A percentile compares a stretch with the other conserved stretches of the same genome.
phyloP scores from a whole-genome alignment of 495 filamentous ascomycete species.

The Hamigera avellanea region DNA sequence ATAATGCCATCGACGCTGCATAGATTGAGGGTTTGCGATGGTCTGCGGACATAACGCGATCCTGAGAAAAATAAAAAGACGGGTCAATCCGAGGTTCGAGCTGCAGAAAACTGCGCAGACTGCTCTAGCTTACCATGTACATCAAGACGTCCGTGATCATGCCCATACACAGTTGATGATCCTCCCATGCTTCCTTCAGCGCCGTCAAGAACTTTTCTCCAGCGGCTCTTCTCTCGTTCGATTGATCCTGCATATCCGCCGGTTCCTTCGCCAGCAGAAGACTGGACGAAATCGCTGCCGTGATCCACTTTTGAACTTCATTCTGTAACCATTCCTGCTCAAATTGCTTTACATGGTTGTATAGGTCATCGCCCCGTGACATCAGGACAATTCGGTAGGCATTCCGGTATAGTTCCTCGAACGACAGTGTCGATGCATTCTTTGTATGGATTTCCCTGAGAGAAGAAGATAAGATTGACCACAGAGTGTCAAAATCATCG shows the following conservation, averaged over 20 bases:
- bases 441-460: slow-evolving; percentile 82
- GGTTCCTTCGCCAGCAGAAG: slow-evolving; percentile 35
- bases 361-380: slow-evolving; percentile 76
- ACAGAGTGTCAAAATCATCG: slow-evolving; percentile 72
- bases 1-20: slow-evolving; percentile 71
- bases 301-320: slow-evolving; percentile 53
- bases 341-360: slow-evolving; percentile 63
- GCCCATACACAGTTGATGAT: slow-evolving; percentile 86
- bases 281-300: slow-evolving; percentile 46
- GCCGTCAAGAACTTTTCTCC: slow-evolving; percentile 76
- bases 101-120: too few species aligned
- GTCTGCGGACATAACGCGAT: slow-evolving; percentile 67
- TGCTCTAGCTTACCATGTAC: slow-evolving; percentile 63
- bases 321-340: slow-evolving; percentile 68
- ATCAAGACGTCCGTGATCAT: slow-evolving; percentile 97
- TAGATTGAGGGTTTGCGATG: slow-evolving; percentile 69
- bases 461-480: slow-evolving; percentile 61
- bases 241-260: slow-evolving; percentile 39
- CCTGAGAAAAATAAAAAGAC: slow-evolving; percentile 23
- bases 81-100: background rate
- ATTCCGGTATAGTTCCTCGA: slow-evolving; percentile 90
- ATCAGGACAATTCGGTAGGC: slow-evolving; percentile 93
- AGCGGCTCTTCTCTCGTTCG: slow-evolving; percentile 61
- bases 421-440: slow-evolving; percentile 81
- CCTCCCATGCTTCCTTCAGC: slow-evolving; percentile 68